Evolutionary conservation across 2,329 filamentous ascomycete genomes (phyloP).

Genomic region (Nectriaceae sp.): DNA sequence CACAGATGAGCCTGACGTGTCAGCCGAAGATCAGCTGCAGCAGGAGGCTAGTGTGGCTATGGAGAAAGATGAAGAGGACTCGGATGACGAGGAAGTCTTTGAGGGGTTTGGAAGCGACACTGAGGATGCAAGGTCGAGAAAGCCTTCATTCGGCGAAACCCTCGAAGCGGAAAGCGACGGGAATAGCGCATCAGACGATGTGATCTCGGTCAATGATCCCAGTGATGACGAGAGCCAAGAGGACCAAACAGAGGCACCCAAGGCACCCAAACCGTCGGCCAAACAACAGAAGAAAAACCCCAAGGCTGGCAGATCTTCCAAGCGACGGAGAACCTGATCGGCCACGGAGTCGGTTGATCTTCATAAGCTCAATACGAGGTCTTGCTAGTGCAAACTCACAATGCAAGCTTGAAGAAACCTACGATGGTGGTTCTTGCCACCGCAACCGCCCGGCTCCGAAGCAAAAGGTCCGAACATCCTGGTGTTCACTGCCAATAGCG

Average conservation of each 20-base stretch:
- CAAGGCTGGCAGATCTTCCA: slow-evolving; percentile 23
- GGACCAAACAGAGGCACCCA: slow-evolving; percentile 17
- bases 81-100: slow-evolving; percentile 41
- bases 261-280: slow-evolving; percentile 7
- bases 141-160: slow-evolving; percentile 33
- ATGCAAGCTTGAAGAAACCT: not conserved
- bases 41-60: slow-evolving; percentile 26
- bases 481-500: not conserved
- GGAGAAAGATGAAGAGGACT: slow-evolving; percentile 29
- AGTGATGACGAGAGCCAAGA: slow-evolving; percentile 39
- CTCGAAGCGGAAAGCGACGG: slow-evolving; percentile 37
- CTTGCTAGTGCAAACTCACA: slow-evolving; percentile 12
- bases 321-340: slow-evolving; percentile 29
- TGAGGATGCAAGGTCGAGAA: slow-evolving; percentile 33
- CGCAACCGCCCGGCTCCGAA: not conserved
- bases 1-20: slow-evolving; percentile 43
- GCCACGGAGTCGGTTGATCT: slow-evolving; percentile 12
- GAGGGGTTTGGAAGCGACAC: slow-evolving; percentile 40
- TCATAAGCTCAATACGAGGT: slow-evolving; percentile 20
- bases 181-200: slow-evolving; percentile 44
- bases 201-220: slow-evolving; percentile 29
- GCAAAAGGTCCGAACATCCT: not conserved
- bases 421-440: not conserved
- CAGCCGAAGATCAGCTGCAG: slow-evolving; percentile 30
- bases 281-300: slow-evolving; percentile 21